Evolutionary conservation across 768 basidiomycete species (phyloP).

Genomic region (Lentinus brumalis): DNA sequence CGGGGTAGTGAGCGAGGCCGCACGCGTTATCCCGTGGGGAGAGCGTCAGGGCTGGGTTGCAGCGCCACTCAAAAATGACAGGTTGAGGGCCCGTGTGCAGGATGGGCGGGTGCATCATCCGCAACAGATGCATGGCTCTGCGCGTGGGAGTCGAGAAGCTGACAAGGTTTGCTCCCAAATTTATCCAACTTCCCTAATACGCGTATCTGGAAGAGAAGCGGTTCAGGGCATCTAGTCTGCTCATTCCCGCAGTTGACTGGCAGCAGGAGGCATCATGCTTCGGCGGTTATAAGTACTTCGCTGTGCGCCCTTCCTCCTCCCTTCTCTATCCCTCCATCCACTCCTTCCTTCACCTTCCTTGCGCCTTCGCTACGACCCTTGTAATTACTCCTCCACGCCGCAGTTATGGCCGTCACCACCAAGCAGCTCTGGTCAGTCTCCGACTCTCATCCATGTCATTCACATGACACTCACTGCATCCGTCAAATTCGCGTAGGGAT

Average conservation of each 20-base stretch:
- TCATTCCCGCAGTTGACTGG: slow-evolving; percentile 26
- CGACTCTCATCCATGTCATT: neutral
- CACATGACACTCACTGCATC: neutral
- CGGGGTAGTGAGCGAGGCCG: neutral
- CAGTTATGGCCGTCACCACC: slow-evolving; percentile 35
- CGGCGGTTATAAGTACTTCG: slow-evolving; percentile 33
- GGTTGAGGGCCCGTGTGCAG: slow-evolving; percentile 15
- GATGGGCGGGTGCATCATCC: slow-evolving; percentile 15
- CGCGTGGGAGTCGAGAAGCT: slow-evolving; percentile 23
- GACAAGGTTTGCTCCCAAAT: slow-evolving; percentile 19
- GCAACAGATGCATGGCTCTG: slow-evolving; percentile 23
- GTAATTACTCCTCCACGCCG: slow-evolving; percentile 1
- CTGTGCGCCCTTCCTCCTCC: slow-evolving; percentile 23
- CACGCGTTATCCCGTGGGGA: neutral
- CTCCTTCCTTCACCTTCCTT: slow-evolving; percentile 18
- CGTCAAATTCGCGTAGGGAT: slow-evolving; percentile 45
- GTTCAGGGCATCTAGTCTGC: slow-evolving; percentile 29
- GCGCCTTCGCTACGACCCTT: neutral
- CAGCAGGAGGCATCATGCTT: slow-evolving; percentile 31
- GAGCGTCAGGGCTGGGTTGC: neutral
- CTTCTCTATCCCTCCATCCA: slow-evolving; percentile 21
- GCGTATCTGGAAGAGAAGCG: slow-evolving; percentile 24
- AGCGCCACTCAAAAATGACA: neutral
- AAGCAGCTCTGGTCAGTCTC: slow-evolving; percentile 65
- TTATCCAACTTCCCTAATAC: slow-evolving; percentile 17